Evolutionary conservation across 495 filamentous ascomycete species (phyloP).

Genomic region (Schizothecium vesticola): DNA sequence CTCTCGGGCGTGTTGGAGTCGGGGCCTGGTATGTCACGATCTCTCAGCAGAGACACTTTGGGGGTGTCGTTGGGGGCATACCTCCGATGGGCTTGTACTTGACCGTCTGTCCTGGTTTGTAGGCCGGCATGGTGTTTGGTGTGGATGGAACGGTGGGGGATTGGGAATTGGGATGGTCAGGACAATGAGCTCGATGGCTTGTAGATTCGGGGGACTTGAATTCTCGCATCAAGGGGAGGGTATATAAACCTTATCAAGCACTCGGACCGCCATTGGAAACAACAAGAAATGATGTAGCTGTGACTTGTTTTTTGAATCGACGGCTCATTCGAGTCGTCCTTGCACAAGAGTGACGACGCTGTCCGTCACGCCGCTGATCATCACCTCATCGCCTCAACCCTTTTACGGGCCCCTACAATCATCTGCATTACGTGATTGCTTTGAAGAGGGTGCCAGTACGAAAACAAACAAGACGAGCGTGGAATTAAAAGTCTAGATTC

Average conservation of each 20-base stretch:
- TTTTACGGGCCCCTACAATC: not conserved
- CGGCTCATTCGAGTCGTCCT: not conserved
- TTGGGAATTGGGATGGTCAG: not conserved
- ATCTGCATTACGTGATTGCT: not conserved
- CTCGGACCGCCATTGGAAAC: not conserved
- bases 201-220: not conserved
- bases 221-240: not conserved
- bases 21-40: conserved; percentile 21
- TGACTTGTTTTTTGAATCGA: not conserved
- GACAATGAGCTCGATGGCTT: not conserved
- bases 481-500: not conserved
- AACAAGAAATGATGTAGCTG: not conserved
- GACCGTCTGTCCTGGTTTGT: not conserved
- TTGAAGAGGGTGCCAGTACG: too few species aligned
- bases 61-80: not conserved
- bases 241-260: not conserved
- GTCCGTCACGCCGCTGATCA: not conserved
- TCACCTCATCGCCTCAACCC: too few species aligned
- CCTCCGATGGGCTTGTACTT: not conserved
- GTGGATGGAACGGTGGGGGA: not conserved
- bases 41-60: not conserved
- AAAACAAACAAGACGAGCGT: not conserved
- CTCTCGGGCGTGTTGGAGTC: conserved; percentile 37
- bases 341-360: not conserved
- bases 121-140: not conserved